phyloP scores from a whole-genome alignment of 2,329 filamentous ascomycete species.

The Colletotrichum shisoi region DNA sequence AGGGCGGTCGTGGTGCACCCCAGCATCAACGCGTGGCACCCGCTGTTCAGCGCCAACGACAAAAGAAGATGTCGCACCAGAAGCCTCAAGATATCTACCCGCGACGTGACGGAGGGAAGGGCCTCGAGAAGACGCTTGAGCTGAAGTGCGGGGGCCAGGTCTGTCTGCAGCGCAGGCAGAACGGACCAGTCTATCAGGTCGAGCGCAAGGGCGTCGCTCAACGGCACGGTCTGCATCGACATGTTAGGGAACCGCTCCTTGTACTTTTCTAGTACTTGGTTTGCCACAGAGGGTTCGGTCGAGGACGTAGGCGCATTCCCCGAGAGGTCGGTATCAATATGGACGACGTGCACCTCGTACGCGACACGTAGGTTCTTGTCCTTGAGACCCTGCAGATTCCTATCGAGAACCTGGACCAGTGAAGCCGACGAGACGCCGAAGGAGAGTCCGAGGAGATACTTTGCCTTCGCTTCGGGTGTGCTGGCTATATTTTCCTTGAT shows the following conservation, averaged over 20 bases:
- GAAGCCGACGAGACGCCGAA: conserved; percentile 82
- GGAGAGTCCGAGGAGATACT: conserved; percentile 80
- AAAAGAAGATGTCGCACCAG: conserved; percentile 77
- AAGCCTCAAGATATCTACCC: conserved; percentile 74
- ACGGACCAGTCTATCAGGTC: conserved; percentile 63
- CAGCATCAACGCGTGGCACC: conserved; percentile 77
- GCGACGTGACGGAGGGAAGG: conserved; percentile 77
- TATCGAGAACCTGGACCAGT: conserved; percentile 77
- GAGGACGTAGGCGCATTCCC: not conserved
- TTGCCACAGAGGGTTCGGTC: conserved; percentile 47
- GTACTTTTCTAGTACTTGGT: conserved; percentile 61
- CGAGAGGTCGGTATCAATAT: conserved; percentile 58
- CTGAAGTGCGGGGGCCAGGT: conserved; percentile 48
- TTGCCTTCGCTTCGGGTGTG: conserved; percentile 47
- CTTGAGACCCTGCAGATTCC: conserved; percentile 71
- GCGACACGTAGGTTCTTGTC: conserved; percentile 69
- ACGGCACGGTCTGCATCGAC: conserved; percentile 66
- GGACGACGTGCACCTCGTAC: conserved; percentile 71
- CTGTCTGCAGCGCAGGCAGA: conserved; percentile 47
- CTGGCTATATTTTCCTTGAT: conserved; percentile 43
- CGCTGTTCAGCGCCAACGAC: conserved; percentile 64
- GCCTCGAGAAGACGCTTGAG: conserved; percentile 65
- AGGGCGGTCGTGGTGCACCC: conserved; percentile 88
- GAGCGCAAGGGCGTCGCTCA: conserved; percentile 68
- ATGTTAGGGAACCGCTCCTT: conserved; percentile 71